Percentiles rank a stretch among this genome's conserved stretches.
These are phyloP conservation scores for Murraya paniculata DNA, from an alignment of 345 rosid species.

Conservation along the genomic window DNA sequence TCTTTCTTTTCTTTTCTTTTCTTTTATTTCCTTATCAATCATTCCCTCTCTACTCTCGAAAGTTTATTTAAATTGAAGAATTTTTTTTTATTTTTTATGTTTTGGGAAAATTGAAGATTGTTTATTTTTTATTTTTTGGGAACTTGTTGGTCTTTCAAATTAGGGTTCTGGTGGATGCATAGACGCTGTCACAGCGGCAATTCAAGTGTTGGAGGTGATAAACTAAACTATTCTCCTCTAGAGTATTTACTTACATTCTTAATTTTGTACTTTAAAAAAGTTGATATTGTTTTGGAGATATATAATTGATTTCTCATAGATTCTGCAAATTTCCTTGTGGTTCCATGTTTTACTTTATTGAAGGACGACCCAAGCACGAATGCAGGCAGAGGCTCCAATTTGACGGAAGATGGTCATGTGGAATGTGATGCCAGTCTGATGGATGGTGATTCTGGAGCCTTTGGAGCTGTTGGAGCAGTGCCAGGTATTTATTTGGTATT, in stretches of 20 bases:
- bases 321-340: background rate
- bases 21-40: too few species aligned
- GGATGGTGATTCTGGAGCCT: slow-evolving; percentile 83
- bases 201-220: slow-evolving; percentile 83
- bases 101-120: background rate
- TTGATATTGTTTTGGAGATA: background rate
- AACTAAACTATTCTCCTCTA: background rate
- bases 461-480: slow-evolving; percentile 97
- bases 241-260: background rate
- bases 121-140: too few species aligned
- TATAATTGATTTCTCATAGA: background rate
- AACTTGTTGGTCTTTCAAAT: slow-evolving; percentile 13
- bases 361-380: slow-evolving; percentile 90
- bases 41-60: too few species aligned
- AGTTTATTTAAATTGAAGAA: background rate
- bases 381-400: slow-evolving; percentile 95
- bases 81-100: too few species aligned
- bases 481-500: slow-evolving; percentile 46
- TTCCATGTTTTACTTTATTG: background rate
- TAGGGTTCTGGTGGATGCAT: slow-evolving; percentile 65
- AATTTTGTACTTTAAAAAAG: background rate
- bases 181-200: slow-evolving; percentile 86
- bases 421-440: slow-evolving; percentile 95
- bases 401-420: slow-evolving; percentile 86
- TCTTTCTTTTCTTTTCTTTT: slow-evolving; percentile 6